Evolutionary conservation across 2,329 filamentous ascomycete species (phyloP).

Genomic region (Aspergillus terreus): DNA sequence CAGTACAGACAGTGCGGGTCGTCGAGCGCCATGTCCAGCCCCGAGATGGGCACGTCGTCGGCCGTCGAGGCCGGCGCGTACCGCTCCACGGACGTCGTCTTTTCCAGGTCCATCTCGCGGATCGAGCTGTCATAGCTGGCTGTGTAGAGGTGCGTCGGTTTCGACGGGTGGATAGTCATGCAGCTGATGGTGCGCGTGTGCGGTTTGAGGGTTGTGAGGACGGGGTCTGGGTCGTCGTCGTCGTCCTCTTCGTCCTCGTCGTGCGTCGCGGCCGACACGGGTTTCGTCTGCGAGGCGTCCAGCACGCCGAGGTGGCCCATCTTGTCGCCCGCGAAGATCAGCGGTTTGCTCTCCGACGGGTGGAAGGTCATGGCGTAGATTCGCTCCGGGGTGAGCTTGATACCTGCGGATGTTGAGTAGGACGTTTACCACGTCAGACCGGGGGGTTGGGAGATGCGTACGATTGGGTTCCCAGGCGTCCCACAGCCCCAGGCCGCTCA

Average conservation of each 20-base stretch:
- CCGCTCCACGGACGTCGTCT: conserved; percentile 73
- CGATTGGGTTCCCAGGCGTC: conserved; percentile 78
- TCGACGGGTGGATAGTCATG: conserved; percentile 71
- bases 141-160: conserved; percentile 73
- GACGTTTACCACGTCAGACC: conserved; percentile 3
- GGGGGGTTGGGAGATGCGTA: conserved; percentile 35
- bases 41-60: conserved; percentile 76
- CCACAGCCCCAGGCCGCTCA: conserved; percentile 75
- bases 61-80: conserved; percentile 69
- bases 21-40: conserved; percentile 70
- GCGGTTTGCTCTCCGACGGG: conserved; percentile 76
- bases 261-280: conserved; percentile 29
- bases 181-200: conserved; percentile 85
- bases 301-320: conserved; percentile 86
- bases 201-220: conserved; percentile 85
- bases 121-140: conserved; percentile 93
- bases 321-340: conserved; percentile 94
- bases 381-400: conserved; percentile 85
- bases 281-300: conserved; percentile 60
- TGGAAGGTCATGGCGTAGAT: conserved; percentile 88
- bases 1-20: conserved; percentile 77
- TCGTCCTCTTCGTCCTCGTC: conserved; percentile 69
- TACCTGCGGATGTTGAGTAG: conserved; percentile 51
- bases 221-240: conserved; percentile 62
- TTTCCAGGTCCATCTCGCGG: conserved; percentile 76